A percentile compares a stretch with the other conserved stretches of the same genome.
Evolutionary conservation across 495 filamentous ascomycete species (phyloP).

Genomic region (Chaetomium tenue): DNA sequence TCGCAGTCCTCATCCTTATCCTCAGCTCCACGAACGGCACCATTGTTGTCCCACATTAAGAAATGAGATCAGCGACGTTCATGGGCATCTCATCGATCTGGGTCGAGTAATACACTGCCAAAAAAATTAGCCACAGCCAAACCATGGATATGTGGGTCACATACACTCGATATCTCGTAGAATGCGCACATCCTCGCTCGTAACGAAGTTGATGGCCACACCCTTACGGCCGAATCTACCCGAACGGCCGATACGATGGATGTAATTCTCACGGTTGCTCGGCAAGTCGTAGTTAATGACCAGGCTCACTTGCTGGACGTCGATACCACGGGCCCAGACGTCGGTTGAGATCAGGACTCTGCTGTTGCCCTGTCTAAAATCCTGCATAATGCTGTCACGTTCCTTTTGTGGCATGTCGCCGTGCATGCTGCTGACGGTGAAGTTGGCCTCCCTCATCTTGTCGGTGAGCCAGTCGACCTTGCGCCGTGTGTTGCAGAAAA

Average conservation of each 20-base stretch:
- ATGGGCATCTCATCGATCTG: conserved; percentile 88
- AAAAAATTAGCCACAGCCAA: conserved; percentile 22
- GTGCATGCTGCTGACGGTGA: conserved; percentile 99
- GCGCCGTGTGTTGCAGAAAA: conserved; percentile 99
- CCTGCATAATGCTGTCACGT: conserved; percentile 99
- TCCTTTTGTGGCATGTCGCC: conserved; percentile 97
- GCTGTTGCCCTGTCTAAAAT: conserved; percentile 96
- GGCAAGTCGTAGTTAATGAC: conserved; percentile 99
- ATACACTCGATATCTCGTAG: conserved; percentile 89
- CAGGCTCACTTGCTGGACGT: conserved; percentile 97
- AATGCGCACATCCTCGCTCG: conserved; percentile 97
- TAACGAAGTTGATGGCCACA: conserved; percentile 99
- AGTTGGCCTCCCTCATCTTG: conserved; percentile 96
- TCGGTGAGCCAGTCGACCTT: conserved; percentile 99
- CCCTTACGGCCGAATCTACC: conserved; percentile 99
- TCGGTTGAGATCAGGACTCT: conserved; percentile 98
- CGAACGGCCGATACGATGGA: conserved; percentile 97
- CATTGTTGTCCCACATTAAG: conserved; percentile 20
- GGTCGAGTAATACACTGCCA: conserved; percentile 64
- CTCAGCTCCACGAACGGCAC: not conserved
- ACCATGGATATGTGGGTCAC: conserved; percentile 19
- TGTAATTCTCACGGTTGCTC: conserved; percentile 99
- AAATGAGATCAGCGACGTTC: conserved; percentile 74
- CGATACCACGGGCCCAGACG: conserved; percentile 96
- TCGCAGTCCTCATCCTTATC: not conserved